These are phyloP conservation scores for Aspergillus olivimuriae DNA, from an alignment of 495 filamentous ascomycete species.

Conservation along the genomic window DNA sequence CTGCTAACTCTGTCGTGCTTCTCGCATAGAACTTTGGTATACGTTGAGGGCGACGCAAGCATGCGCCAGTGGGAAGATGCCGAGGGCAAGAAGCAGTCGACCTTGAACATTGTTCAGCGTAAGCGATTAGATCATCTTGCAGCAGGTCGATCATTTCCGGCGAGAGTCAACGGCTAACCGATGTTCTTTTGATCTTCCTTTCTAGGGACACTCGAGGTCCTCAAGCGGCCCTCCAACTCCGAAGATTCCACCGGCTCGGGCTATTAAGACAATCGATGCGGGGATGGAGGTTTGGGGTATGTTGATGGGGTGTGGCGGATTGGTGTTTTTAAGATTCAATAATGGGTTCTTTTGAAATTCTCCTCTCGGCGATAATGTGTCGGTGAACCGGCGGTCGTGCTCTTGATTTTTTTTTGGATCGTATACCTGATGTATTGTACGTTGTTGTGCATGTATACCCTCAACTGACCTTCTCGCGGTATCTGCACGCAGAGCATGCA, in stretches of 20 bases:
- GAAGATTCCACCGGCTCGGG: constrained; percentile 2
- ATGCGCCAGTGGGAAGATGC: constrained; percentile 54
- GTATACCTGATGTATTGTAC: constrained; percentile 1
- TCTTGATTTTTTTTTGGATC: neutral
- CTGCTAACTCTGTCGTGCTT: constrained; percentile 9
- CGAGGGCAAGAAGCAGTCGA: constrained; percentile 53
- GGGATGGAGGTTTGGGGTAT: neutral
- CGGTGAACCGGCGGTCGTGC: neutral
- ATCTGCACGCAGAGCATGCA: neutral
- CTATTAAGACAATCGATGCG: neutral
- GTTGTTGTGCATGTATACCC: constrained; percentile 6
- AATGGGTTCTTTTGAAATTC: neutral
- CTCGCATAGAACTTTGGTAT: constrained; percentile 52
- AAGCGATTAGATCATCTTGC: constrained; percentile 26
- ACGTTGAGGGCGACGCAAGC: constrained; percentile 65
- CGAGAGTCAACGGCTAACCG: constrained; percentile 2
- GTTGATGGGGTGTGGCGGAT: neutral
- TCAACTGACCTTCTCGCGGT: constrained; percentile 1
- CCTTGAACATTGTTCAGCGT: constrained; percentile 68
- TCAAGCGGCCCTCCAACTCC: constrained; percentile 34
- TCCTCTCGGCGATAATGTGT: neutral
- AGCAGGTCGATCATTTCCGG: neutral
- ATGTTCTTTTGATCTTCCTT: constrained; percentile 2
- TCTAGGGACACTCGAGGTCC: constrained; percentile 55
- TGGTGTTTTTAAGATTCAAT: constrained; percentile 11